Base-by-base conservation (phyloP, 768 basidiomycete species). In the Brasilioporus rufonigricans region DNA sequence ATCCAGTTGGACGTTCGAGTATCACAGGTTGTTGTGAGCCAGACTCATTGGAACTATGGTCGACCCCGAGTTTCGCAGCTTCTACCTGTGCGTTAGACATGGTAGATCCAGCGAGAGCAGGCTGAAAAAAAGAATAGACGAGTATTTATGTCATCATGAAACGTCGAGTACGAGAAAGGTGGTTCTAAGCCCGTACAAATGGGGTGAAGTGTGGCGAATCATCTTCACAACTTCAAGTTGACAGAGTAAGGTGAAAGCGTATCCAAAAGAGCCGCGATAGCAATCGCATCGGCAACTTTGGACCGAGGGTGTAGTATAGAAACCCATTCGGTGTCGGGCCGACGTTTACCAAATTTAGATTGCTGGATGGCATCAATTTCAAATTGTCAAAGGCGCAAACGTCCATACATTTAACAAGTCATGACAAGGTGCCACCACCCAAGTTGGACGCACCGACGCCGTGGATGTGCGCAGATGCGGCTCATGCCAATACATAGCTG, bases 1-100 rank as follows among this genome's bases (percentile, higher is more conserved):
- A 62, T 39, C 85, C 83, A 1, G 65, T 76, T 1, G 78, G 83
- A 39, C 78, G 77, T 49, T 77, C 73, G 62, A 74, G 77, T 50
- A 76, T 59, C 58, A 68, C 64, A 29, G 57, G 32, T 27, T 50
- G 54, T 29, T 51, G 57, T 18, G 57, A 56, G 51, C 54, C 62
- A 48, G 63, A 68, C 24, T 60, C 59, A 19, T 67, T 55, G 36
- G 62, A 62, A 41, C 50, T 56, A 29, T 29, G 52, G 32, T 53
- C 57, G 32, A 48, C 47, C 44, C 50, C 61, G 23, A 53, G 43
- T 41, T 70, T 71, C 44, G 50, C 62, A 29, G 46, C 35, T 27
- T 61, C 65, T 47, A 23, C 49, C 32, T 52, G 39, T 10, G 57
- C 27, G 24, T 64, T 56, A 29, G 67, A 53, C 69, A 71, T 71